These are phyloP conservation scores for Daldinia loculata DNA, from an alignment of 495 filamentous ascomycete genomes.

Conservation along the genomic window DNA sequence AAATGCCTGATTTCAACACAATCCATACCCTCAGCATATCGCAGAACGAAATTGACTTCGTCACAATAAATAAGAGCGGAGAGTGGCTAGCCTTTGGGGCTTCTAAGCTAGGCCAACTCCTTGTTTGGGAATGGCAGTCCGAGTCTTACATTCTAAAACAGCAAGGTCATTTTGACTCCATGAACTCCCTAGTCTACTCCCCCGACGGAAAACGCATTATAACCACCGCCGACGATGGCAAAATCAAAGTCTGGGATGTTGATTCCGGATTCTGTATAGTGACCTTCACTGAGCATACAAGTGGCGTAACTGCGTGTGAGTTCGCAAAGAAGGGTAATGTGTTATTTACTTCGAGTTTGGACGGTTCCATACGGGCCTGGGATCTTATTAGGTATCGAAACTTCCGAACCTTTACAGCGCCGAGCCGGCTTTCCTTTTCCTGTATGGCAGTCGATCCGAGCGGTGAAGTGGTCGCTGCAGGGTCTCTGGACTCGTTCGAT, in stretches of 20 bases:
- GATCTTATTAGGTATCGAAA: conserved; percentile 96
- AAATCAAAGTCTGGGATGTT: conserved; percentile 98
- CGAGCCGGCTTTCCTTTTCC: conserved; percentile 88
- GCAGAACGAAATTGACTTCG: conserved; percentile 92
- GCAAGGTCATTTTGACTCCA: conserved; percentile 95
- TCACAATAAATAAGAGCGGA: conserved; percentile 89
- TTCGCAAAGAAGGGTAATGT: conserved; percentile 95
- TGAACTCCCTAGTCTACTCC: conserved; percentile 92
- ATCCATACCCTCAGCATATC: conserved; percentile 93
- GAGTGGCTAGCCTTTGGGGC: conserved; percentile 99
- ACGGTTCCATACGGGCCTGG: conserved; percentile 94
- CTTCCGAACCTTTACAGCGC: conserved; percentile 95
- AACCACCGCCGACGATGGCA: conserved; percentile 93
- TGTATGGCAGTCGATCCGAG: conserved; percentile 95
- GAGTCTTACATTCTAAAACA: conserved; percentile 99
- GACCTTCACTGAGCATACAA: conserved; percentile 96
- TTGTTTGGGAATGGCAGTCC: conserved; percentile 99
- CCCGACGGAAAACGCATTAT: conserved; percentile 92
- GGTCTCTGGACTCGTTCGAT: conserved; percentile 94
- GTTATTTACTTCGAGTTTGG: conserved; percentile 90
- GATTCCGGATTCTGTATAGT: conserved; percentile 97
- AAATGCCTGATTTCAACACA: conserved; percentile 95
- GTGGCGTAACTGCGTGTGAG: conserved; percentile 93
- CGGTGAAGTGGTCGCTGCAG: conserved; percentile 93
- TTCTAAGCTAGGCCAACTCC: conserved; percentile 88